Evolutionary conservation across 2,329 filamentous ascomycete genomes (phyloP).

Genomic region (Dactylellina cionopaga): DNA sequence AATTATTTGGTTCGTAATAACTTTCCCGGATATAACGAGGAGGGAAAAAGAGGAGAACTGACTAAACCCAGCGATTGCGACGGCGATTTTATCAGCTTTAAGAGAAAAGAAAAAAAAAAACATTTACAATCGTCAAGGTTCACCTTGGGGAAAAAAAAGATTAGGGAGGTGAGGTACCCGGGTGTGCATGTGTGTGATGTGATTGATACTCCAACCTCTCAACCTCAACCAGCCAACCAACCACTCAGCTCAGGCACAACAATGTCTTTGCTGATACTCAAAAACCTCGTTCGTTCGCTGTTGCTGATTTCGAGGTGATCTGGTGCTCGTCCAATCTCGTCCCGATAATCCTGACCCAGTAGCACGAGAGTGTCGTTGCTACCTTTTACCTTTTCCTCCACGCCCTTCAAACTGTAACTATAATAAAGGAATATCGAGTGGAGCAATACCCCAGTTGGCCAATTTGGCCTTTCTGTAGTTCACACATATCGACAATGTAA

Average conservation of each 20-base stretch:
- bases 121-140: no score
- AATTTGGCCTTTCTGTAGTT: no score
- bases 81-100: slow-evolving; percentile 12
- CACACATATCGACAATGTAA: no score
- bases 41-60: slow-evolving; percentile 11
- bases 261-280: slow-evolving; percentile 4
- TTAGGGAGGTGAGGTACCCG: not conserved
- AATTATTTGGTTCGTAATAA: no score
- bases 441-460: no score
- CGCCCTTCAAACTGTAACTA: no score
- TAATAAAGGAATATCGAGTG: no score
- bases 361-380: no score
- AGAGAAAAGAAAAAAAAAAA: slow-evolving; percentile 14
- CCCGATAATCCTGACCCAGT: slow-evolving; percentile 10
- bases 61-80: slow-evolving; percentile 38
- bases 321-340: slow-evolving; percentile 1
- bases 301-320: not conserved
- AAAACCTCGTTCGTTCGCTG: not conserved
- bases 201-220: slow-evolving; percentile 35
- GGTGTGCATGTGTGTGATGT: not conserved
- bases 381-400: not conserved
- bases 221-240: slow-evolving; percentile 14
- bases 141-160: not conserved
- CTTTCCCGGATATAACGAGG: no score
- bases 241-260: slow-evolving; percentile 15